Conservation (phyloP, 805 yeast species). For the Grigorovia jiainica region DNA sequence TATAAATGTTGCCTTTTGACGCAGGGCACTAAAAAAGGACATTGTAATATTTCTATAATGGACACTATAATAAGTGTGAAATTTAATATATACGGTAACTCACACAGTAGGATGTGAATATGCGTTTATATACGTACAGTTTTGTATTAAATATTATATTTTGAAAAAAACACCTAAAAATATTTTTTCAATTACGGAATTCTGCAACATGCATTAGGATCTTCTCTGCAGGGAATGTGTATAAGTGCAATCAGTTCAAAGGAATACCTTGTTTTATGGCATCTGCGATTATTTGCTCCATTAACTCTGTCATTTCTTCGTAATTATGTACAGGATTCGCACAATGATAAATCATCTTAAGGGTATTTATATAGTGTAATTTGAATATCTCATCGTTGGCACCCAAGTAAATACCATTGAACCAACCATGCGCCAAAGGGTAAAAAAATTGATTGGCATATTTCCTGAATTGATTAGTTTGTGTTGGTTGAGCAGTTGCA, state of each 20-base stretch:
- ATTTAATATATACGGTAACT: too few relatives aligned
- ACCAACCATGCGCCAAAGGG: constrained; percentile 46
- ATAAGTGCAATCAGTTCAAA: not conserved
- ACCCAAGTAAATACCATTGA: constrained; percentile 46
- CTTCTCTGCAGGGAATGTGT: too few relatives aligned
- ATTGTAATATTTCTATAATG: too few relatives aligned
- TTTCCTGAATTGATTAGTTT: constrained; percentile 25
- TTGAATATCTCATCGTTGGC: constrained; percentile 42
- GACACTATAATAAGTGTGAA: too few relatives aligned
- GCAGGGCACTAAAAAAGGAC: constrained; percentile 39
- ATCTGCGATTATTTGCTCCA: constrained; percentile 19
- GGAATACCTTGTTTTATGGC: constrained; percentile 19
- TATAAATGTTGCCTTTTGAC: constrained; percentile 39
- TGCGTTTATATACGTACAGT: too few relatives aligned
- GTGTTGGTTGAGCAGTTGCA: not conserved
- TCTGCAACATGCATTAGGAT: too few relatives aligned
- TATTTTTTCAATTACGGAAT: too few relatives aligned
- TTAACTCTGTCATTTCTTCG: constrained; percentile 27
- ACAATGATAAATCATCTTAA: constrained; percentile 37
- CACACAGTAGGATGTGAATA: too few relatives aligned
- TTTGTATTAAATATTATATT: too few relatives aligned
- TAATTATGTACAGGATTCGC: constrained; percentile 38
- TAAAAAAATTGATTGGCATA: constrained; percentile 39
- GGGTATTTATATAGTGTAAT: constrained; percentile 42
- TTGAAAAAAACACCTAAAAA: too few relatives aligned